Percentiles rank a stretch among this genome's conserved stretches.
These are phyloP conservation scores for Rubia yunnanensis DNA, from an alignment of 257 asterid species.

Conservation along the genomic window DNA sequence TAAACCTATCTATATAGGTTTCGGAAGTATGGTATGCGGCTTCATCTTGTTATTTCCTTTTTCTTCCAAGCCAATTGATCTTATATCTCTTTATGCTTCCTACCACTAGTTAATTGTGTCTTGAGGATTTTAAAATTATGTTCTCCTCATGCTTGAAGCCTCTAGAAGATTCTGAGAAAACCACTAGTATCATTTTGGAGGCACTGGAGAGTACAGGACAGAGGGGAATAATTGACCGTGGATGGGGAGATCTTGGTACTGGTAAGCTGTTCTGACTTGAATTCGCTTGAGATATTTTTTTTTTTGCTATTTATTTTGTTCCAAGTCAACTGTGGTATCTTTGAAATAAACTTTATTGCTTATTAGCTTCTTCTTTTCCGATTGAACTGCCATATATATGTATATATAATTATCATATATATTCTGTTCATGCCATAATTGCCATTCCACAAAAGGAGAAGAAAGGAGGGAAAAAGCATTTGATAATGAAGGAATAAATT, in stretches of 20 bases:
- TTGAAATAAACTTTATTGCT: not conserved
- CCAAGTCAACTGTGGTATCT: not conserved
- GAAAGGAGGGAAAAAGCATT: too few species aligned
- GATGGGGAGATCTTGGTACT: slow-evolving; percentile 98
- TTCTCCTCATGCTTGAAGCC: slow-evolving; percentile 45
- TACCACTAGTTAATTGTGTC: not conserved
- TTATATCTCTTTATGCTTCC: not conserved
- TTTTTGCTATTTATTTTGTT: slow-evolving; percentile 2
- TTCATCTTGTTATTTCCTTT: not conserved
- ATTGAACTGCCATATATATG: not conserved
- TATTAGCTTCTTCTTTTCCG: not conserved
- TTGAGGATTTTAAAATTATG: not conserved
- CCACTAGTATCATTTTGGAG: slow-evolving; percentile 68
- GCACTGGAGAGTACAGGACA: slow-evolving; percentile 78
- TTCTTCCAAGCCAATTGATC: not conserved
- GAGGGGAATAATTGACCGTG: slow-evolving; percentile 94
- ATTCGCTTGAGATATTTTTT: not conserved
- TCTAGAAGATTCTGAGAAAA: slow-evolving; percentile 74
- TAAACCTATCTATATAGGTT: slow-evolving; percentile 82
- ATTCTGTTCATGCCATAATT: not conserved
- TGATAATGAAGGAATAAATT: not conserved
- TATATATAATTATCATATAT: too few species aligned
- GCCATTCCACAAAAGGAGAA: not conserved
- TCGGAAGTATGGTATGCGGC: slow-evolving; percentile 92
- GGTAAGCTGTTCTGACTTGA: slow-evolving; percentile 37